Base-by-base conservation (phyloP, 2,329 filamentous ascomycete species). In the Aureobasidium sp. region DNA sequence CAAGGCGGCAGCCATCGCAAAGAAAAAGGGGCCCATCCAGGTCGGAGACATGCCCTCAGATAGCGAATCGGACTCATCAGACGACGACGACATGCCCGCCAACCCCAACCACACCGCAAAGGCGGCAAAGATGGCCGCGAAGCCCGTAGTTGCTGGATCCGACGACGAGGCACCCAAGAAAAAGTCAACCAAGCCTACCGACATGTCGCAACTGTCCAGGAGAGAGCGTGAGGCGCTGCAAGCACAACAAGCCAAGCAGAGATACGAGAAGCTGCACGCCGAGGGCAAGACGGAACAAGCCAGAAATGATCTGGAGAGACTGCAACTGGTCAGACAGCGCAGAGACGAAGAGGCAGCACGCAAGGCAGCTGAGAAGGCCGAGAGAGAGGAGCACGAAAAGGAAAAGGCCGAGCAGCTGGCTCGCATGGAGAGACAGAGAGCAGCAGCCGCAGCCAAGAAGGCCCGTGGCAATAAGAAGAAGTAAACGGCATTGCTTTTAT, bases 271-370 rank as follows among this genome's bases (percentile, higher is more conserved):
- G 77, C 75, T 97, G 69, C 93, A 97, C 71, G 90, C 91, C 62
- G 89, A 91, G 71, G 93, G 93, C 70, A 97, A 97, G 85, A 97
- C 94, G 48, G 94, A 99, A 64, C 90, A 97, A 81, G 92, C 93
- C 51, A 88, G 90, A 73, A 87, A 90, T 5, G 94, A 99, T 76
- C 72, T 97, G 67, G 93, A 91, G 63, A 84, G 94, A 61, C 77
- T 99, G 70, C 85, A 81, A 74, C 73, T 93, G 63, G 91, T 99
- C 67, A 85, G 87, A 51, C 90, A 96, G 81, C 88, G 91, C 78
- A 85, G 94, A 65, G 92, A 90, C 69, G 87, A 87, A 25, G 93
- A 96, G 70, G 85, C 90, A 59, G 89, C 86, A 34, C 81, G 91
- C 69, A 92, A 93, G 81, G 84, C 90, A 78, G 93, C 85, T 1